Evolutionary conservation across 805 yeast genomes (phyloP), one percentile per base, ranked within the genome.

Genomic region (Yarrowia yakushimensis): DNA sequence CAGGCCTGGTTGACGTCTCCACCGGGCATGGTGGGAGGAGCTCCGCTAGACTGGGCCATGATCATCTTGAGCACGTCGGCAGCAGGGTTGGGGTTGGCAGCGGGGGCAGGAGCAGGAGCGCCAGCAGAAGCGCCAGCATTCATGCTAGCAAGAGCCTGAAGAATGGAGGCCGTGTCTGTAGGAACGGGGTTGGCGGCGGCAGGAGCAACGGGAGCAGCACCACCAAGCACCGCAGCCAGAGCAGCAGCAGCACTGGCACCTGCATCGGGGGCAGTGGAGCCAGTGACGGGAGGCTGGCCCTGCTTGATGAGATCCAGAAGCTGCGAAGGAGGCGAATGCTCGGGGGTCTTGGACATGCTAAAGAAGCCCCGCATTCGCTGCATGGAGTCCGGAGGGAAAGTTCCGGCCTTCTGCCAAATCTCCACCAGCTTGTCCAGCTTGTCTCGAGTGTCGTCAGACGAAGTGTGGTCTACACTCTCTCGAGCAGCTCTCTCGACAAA

Each of bases 341-440:
- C 87, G 37, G 94, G 93, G 4, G 96, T 86, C 10, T 85, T 81
- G 15, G 90, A 77, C 55, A 68, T 70, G 20, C 70, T 70, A 17
- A 69, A 71, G 17, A 69, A 68, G 12, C 78, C 73, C 71, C 85
- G 82, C 64, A 90, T 80, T 18, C 79, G 71, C 46, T 79, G 74
- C 62, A 94, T 77, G 31, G 80, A 76, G 41, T 79, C 78, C 43
- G 82, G 81, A 62, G 79, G 78, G 75, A 94, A 93, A 15, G 97
- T 87, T 43, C 83, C 84, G 36, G 91, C 87, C 66, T 89, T 85
- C 67, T 85, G 89, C 99, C 99, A 94, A 69, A 94, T 92, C 66
- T 90, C 96, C 67, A 94, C 82, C 68, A 94, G 80, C 75, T 91
- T 93, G 69, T 85, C 78, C 68, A 91, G 83, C 73, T 92, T 94